A percentile compares a stretch with the other conserved stretches of the same genome.
These are phyloP conservation scores for Zopfochytrium polystomum DNA, from an alignment of 371 early-diverging fungal species.

Conservation along the genomic window DNA sequence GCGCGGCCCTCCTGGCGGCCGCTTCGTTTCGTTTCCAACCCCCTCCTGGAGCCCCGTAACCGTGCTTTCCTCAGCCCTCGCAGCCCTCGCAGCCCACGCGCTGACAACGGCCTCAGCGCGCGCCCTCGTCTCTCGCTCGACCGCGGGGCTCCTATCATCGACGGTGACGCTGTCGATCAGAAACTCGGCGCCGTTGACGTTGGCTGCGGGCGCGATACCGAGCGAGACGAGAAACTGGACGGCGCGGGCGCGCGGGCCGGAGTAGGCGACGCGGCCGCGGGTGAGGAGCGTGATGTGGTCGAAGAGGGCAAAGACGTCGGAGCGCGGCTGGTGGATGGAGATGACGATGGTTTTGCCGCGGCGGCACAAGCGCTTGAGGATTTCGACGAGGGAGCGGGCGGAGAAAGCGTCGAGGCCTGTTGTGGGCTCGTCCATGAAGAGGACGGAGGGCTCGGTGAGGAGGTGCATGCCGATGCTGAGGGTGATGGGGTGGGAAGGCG, in stretches of 20 bases:
- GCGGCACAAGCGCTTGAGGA: conserved; percentile 54
- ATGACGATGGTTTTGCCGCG: conserved; percentile 63
- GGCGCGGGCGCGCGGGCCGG: conserved; percentile 24
- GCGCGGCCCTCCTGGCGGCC: neutral
- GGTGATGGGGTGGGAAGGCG: too few relatives aligned
- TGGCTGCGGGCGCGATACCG: conserved; percentile 70
- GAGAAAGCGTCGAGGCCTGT: conserved; percentile 75
- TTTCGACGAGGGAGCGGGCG: conserved; percentile 57
- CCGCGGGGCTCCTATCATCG: conserved; percentile 30
- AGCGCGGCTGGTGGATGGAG: conserved; percentile 62
- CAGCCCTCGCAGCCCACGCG: conserved; percentile 21
- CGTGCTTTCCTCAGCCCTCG: too few relatives aligned
- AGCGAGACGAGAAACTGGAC: conserved; percentile 63
- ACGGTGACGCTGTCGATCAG: conserved; percentile 64
- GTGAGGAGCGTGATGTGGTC: conserved; percentile 56
- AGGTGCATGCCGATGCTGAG: conserved; percentile 62
- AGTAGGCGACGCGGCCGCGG: conserved; percentile 55
- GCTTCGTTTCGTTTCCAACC: neutral
- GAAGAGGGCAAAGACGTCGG: conserved; percentile 50
- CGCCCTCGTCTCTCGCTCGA: conserved; percentile 22
- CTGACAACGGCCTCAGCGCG: conserved; percentile 26
- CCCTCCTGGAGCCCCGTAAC: neutral
- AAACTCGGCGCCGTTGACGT: too few relatives aligned
- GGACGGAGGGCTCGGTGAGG: conserved; percentile 79
- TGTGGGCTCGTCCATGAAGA: conserved; percentile 92